A percentile compares a stretch with the other conserved stretches of the same genome.
Evolutionary conservation across 148 eudicot genomes (phyloP).

Genomic region (Cornus florida): DNA sequence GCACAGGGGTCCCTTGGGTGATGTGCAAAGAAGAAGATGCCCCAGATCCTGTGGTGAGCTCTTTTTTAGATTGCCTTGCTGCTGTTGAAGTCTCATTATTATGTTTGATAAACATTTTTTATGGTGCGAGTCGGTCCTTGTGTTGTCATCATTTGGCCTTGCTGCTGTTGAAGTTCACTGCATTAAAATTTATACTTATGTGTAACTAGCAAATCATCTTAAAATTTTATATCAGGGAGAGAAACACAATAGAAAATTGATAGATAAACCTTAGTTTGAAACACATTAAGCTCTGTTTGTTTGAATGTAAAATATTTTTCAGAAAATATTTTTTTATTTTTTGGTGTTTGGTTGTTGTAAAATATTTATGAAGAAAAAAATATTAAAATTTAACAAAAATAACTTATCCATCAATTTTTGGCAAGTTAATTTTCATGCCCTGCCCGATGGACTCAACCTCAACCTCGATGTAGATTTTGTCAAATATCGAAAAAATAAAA

Average conservation of each 20-base stretch:
- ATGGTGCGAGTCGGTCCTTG: background rate
- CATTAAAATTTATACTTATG: background rate
- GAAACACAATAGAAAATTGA: background rate
- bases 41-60: slow-evolving; percentile 28
- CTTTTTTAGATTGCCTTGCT: background rate
- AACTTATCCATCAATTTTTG: too few relatives aligned
- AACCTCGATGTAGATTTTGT: too few relatives aligned
- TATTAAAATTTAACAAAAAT: too few relatives aligned
- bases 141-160: background rate
- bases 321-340: too few relatives aligned
- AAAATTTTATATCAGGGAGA: background rate
- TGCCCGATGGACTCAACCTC: too few relatives aligned
- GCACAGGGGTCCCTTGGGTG: slow-evolving; percentile 37
- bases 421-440: too few relatives aligned
- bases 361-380: too few relatives aligned
- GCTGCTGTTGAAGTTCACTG: background rate
- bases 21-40: slow-evolving; percentile 39
- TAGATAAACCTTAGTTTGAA: background rate
- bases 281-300: background rate
- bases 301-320: too few relatives aligned
- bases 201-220: background rate
- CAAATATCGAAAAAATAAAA: too few relatives aligned
- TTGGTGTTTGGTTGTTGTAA: too few relatives aligned
- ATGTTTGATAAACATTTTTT: background rate
- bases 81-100: background rate